Conservation (phyloP, 1,139 yeast genomes). For the Yamadazyma diospyri region DNA sequence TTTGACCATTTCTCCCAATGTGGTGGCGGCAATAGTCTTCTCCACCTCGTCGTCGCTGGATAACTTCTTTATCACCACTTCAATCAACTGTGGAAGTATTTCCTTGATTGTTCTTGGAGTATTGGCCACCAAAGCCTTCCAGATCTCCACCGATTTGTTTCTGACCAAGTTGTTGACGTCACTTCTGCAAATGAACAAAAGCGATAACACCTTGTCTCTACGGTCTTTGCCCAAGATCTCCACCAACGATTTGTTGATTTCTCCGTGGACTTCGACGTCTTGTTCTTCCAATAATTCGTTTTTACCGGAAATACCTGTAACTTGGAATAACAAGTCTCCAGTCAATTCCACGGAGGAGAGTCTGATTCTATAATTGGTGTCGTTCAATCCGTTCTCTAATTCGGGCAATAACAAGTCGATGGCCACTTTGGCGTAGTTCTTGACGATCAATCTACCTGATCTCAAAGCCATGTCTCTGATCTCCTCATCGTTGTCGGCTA, state of each 20-base stretch:
- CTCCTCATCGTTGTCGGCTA: slow-evolving; percentile 85
- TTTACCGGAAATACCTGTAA: slow-evolving; percentile 81
- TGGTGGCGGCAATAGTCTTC: slow-evolving; percentile 86
- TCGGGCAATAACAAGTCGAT: slow-evolving; percentile 93
- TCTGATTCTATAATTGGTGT: slow-evolving; percentile 81
- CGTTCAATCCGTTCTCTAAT: slow-evolving; percentile 84
- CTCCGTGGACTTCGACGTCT: slow-evolving; percentile 44
- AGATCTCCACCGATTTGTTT: slow-evolving; percentile 87
- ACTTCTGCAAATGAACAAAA: slow-evolving; percentile 88
- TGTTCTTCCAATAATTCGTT: slow-evolving; percentile 61
- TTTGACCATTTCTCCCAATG: slow-evolving; percentile 92
- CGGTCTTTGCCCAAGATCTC: slow-evolving; percentile 85
- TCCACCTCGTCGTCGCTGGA: slow-evolving; percentile 78
- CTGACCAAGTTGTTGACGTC: slow-evolving; percentile 88
- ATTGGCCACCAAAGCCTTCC: slow-evolving; percentile 95
- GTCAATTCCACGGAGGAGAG: slow-evolving; percentile 92
- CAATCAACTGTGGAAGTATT: slow-evolving; percentile 79
- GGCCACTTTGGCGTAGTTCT: slow-evolving; percentile 89
- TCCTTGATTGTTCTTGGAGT: slow-evolving; percentile 97
- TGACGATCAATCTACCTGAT: slow-evolving; percentile 89
- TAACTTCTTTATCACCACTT: slow-evolving; percentile 73
- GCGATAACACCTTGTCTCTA: slow-evolving; percentile 80
- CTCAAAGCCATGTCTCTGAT: slow-evolving; percentile 88
- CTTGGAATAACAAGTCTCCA: slow-evolving; percentile 94
- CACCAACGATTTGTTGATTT: slow-evolving; percentile 63